Evolutionary conservation across 2,329 filamentous ascomycete species (phyloP), one percentile per base, ranked within the genome.

Genomic region (Pseudocercospora eumusae): DNA sequence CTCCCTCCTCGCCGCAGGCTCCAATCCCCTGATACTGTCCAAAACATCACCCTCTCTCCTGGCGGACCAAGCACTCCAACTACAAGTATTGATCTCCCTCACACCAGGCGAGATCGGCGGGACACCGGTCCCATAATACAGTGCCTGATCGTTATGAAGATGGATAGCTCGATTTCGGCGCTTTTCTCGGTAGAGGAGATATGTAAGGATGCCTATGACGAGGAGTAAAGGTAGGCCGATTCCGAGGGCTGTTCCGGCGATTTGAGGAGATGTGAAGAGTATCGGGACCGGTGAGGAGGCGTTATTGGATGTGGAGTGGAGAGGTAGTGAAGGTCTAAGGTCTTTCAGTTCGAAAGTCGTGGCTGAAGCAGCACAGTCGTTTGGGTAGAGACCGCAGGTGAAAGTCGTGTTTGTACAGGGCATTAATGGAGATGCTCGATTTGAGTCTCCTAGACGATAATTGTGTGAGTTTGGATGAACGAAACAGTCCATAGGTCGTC

Each of bases 331-430:
- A 49, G 10, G 59, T 52, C 20, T 56, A 25, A 45, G 40, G 20
- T 50, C 56, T 2, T 33, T 50, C 10, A 62, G 45, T 25, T 56
- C 47, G 42, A 62, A 62, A 27, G 57, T 57, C 4, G 60, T 49
- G 9, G 40, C 40, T 21, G 49, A 33, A 11, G 47, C 56, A 27
- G 33, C 54, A 47, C 60, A 62, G 44, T 59, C 50, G n/a, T 55
- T 49, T 18, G 60, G 60, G 15, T 57, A 59, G 44, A 62, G 50
- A 11, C 60, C 60, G 23, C 60, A 62, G 40, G 60, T 62, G 49
- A 59, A 62, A 15, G 60, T 59, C 5, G 56, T 62, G 31, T 55
- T 52, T 27, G 56, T 62, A 20, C 60, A 62, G 9, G 60, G 60
- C 15, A 55, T 62, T 18, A 62, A 21, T 21, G 56, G 53, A 8